Base-by-base conservation (phyloP, 129 eudicot genomes). In the Flaveria linearis region DNA sequence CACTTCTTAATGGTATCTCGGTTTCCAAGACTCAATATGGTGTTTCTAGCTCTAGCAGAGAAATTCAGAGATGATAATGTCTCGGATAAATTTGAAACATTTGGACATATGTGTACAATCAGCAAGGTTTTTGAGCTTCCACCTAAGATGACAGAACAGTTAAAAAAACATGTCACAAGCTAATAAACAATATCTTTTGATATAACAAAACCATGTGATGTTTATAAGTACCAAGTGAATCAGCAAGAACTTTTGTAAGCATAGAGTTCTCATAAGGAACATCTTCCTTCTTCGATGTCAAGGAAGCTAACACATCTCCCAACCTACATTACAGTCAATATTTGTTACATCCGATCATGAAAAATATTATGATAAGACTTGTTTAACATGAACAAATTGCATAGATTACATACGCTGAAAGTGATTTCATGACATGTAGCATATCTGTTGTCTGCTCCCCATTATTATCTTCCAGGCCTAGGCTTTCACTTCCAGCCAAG, bases 1-100 rank as follows among this genome's bases (percentile, higher is more conserved):
- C 97, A 94, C 81, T 91, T 94, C 86, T 88, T 89, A 42, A 94
- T 94, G 56, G 99, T 94, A 83, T 94, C 99, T 53, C 92, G 86
- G 74, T 89, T 94, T 50, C 99, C 99, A 73, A 94, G 97, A 82
- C 99, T 91, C 77, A 91, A 78, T 62, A 80, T 67, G 23, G 92
- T 84, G 86, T 88, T 91, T 71, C 97, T 86, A 17, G 97, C 97
- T 87, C 99, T 86, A 65, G 99, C 84, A 86, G 97, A 79, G 78
- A 88, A 94, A 80, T 83, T 91, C 69, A 94, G 96, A 74, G 97
- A 91, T 82, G 99, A 91, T 18, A 94, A 80, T 68, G 96, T 91
- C 83, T 94, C 92, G 9, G 92, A 80, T 75, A 89, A 73, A 86
- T 85, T 89, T 66, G 90, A 83, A 71, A 65, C 85, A 77, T 86